Evolutionary conservation across 805 yeast species (phyloP).

Genomic region (Cyberlindnera misumaiensis): DNA sequence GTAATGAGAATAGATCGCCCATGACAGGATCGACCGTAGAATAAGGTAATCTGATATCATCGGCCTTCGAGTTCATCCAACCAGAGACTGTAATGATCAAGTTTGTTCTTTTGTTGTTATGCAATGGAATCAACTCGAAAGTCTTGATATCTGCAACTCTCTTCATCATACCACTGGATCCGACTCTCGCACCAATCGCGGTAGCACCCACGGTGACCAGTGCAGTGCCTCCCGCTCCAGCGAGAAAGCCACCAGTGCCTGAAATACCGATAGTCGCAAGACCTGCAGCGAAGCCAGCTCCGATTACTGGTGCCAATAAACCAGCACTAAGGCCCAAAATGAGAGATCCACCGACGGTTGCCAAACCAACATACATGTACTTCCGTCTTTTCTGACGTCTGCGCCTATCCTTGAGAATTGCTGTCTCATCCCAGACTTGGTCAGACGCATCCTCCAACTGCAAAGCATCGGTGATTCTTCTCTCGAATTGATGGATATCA

Average conservation of each 20-base stretch:
- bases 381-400: constrained; percentile 59
- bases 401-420: constrained; percentile 64
- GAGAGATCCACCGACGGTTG: constrained; percentile 92
- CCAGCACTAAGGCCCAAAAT: constrained; percentile 96
- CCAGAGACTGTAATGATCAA: constrained; percentile 88
- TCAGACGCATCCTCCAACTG: constrained; percentile 82
- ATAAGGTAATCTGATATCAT: constrained; percentile 94
- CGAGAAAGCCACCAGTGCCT: constrained; percentile 89
- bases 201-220: constrained; percentile 90
- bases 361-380: constrained; percentile 83
- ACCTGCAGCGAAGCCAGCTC: constrained; percentile 98
- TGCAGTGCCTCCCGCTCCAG: constrained; percentile 96
- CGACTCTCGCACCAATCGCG: constrained; percentile 85
- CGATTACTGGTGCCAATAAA: constrained; percentile 91
- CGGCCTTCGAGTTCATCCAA: constrained; percentile 94
- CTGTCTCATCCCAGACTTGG: constrained; percentile 67
- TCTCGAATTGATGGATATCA: constrained; percentile 83
- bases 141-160: constrained; percentile 91
- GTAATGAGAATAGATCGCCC: constrained; percentile 88
- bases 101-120: constrained; percentile 83
- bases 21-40: constrained; percentile 95
- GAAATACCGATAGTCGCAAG: constrained; percentile 88
- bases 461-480: constrained; percentile 81
- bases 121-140: constrained; percentile 89
- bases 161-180: constrained; percentile 74